Percentiles rank a stretch among this genome's conserved stretches.
Evolutionary conservation across 2,329 filamentous ascomycete genomes (phyloP).

Genomic region (Gaeumannomyces sp.): DNA sequence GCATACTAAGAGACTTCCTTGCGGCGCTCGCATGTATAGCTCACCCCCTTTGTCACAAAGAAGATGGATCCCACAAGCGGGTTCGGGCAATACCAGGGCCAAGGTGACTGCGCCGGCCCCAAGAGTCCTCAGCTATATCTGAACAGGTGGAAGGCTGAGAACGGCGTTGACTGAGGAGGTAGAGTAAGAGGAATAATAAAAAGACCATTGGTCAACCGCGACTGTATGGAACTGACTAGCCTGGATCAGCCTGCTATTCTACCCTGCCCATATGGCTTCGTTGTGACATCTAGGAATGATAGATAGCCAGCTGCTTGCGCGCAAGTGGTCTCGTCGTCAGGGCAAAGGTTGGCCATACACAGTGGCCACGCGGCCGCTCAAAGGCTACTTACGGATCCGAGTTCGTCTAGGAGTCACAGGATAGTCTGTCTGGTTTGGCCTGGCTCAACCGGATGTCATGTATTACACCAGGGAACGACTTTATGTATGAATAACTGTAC

Average conservation of each 20-base stretch:
- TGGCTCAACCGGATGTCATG: not conserved
- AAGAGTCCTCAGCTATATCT: constrained; percentile 58
- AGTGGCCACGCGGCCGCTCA: not conserved
- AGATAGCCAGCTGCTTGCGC: not conserved
- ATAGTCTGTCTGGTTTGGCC: not conserved
- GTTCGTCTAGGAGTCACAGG: no score
- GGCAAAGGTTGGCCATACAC: not conserved
- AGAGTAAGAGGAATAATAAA: not conserved
- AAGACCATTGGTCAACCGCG: not conserved
- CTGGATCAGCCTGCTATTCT: not conserved
- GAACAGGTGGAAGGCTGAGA: constrained; percentile 61
- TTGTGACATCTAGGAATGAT: not conserved
- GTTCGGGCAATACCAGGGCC: constrained; percentile 34
- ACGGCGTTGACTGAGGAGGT: constrained; percentile 48
- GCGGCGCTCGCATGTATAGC: constrained; percentile 36
- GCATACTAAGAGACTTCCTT: not conserved
- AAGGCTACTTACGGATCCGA: no score
- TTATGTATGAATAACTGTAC: not conserved
- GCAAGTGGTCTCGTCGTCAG: not conserved
- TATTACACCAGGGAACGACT: not conserved
- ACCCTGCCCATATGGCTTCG: not conserved
- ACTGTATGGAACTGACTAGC: not conserved
- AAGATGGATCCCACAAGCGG: constrained; percentile 48
- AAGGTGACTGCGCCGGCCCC: constrained; percentile 45
- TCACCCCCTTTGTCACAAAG: constrained; percentile 71